phyloP scores from a whole-genome alignment of 2,329 filamentous ascomycete genomes.

The Penicillium sp. region DNA sequence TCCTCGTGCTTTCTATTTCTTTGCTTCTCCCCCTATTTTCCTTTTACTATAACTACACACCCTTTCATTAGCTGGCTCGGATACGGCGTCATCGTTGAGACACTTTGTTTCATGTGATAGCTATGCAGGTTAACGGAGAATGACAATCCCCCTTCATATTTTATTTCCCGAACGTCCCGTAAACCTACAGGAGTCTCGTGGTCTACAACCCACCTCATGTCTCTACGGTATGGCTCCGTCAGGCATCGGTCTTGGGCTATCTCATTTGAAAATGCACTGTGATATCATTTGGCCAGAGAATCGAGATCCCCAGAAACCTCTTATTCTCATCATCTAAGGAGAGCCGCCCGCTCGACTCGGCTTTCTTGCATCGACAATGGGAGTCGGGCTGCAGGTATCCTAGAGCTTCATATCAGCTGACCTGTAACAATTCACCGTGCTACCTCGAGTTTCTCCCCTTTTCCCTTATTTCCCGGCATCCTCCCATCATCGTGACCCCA shows the following conservation, averaged over 20 bases:
- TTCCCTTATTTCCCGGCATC: not conserved
- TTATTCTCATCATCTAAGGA: not conserved
- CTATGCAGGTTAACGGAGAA: constrained; percentile 20
- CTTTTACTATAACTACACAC: not conserved
- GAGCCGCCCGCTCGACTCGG: not conserved
- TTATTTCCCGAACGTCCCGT: not conserved
- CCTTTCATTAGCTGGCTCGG: not conserved
- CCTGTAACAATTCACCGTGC: constrained; percentile 3
- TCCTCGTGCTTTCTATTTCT: constrained; percentile 8
- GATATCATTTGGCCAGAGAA: constrained; percentile 15
- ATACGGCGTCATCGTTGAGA: not conserved
- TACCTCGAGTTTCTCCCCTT: not conserved
- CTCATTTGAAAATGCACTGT: constrained; percentile 16
- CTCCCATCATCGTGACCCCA: constrained; percentile 7
- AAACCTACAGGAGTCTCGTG: not conserved
- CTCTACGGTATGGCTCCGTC: constrained; percentile 6
- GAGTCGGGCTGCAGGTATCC: constrained; percentile 19
- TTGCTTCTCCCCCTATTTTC: constrained; percentile 1
- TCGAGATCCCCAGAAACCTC: not conserved
- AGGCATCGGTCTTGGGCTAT: constrained; percentile 14
- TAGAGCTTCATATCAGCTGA: constrained; percentile 21
- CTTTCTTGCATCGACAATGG: constrained; percentile 9
- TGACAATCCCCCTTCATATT: constrained; percentile 8
- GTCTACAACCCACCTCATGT: not conserved
- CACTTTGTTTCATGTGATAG: constrained; percentile 7